Conservation (phyloP, 257 asterid genomes). For the Thymus mandschuricus region DNA sequence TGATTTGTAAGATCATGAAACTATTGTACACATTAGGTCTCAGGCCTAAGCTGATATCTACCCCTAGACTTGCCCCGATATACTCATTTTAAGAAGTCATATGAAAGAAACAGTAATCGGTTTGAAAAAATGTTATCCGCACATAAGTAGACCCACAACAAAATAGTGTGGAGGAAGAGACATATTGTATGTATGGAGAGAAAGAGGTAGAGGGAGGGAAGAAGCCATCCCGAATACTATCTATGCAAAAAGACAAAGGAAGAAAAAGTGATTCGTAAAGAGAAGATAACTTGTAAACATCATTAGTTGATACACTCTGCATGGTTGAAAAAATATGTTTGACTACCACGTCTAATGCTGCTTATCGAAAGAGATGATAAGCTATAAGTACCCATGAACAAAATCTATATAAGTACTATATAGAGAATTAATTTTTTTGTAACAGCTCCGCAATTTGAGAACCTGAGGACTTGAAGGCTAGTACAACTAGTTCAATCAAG, state of each 20-base stretch:
- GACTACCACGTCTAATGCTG: neutral
- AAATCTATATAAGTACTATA: neutral
- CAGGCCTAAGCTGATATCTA: neutral
- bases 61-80: neutral
- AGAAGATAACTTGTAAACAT: neutral
- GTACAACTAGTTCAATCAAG: neutral
- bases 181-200: neutral
- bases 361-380: neutral
- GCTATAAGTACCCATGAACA: neutral
- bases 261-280: too few relatives aligned
- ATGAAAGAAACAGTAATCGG: neutral
- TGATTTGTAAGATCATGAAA: neutral
- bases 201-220: neutral
- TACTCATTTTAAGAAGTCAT: neutral
- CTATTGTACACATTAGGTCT: neutral
- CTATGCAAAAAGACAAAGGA: neutral
- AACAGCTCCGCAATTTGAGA: neutral
- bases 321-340: neutral
- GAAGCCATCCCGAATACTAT: neutral
- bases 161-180: neutral
- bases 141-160: neutral
- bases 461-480: neutral
- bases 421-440: neutral
- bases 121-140: neutral
- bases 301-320: neutral